These are phyloP conservation scores for Wickerhamiella cacticola DNA, from an alignment of 805 yeast species.

Conservation along the genomic window DNA sequence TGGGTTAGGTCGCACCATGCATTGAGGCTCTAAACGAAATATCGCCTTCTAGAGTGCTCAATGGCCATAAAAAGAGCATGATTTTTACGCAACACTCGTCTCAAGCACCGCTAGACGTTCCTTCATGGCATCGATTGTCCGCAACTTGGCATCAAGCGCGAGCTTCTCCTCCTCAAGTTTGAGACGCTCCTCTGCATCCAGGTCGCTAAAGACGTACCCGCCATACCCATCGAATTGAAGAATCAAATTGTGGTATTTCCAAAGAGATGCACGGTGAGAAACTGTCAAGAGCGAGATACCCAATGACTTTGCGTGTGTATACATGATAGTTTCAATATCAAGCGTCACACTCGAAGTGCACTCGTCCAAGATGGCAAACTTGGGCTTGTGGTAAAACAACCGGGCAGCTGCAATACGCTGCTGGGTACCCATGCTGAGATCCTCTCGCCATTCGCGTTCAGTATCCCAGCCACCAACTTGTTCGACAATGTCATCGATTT, in stretches of 20 bases:
- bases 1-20: not conserved
- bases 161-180: conserved; percentile 67
- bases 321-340: conserved; percentile 82
- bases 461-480: conserved; percentile 49
- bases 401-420: conserved; percentile 90
- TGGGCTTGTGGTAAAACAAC: conserved; percentile 79
- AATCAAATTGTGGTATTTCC: conserved; percentile 80
- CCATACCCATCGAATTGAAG: conserved; percentile 82
- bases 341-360: conserved; percentile 92
- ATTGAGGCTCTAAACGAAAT: not conserved
- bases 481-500: conserved; percentile 28
- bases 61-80: too few relatives aligned
- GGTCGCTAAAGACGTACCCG: conserved; percentile 45
- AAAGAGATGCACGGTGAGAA: conserved; percentile 81
- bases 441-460: conserved; percentile 75
- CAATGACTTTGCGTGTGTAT: conserved; percentile 61
- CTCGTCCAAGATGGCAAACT: conserved; percentile 89
- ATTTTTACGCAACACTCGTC: not conserved
- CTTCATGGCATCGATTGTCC: conserved; percentile 55
- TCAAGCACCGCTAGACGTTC: conserved; percentile 52
- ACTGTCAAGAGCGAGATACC: conserved; percentile 80
- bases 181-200: conserved; percentile 64
- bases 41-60: too few relatives aligned
- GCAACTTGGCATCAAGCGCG: conserved; percentile 52
- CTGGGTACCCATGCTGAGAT: conserved; percentile 81